phyloP scores from a whole-genome alignment of 345 rosid genomes.

The Eucalyptus lansdowneana region DNA sequence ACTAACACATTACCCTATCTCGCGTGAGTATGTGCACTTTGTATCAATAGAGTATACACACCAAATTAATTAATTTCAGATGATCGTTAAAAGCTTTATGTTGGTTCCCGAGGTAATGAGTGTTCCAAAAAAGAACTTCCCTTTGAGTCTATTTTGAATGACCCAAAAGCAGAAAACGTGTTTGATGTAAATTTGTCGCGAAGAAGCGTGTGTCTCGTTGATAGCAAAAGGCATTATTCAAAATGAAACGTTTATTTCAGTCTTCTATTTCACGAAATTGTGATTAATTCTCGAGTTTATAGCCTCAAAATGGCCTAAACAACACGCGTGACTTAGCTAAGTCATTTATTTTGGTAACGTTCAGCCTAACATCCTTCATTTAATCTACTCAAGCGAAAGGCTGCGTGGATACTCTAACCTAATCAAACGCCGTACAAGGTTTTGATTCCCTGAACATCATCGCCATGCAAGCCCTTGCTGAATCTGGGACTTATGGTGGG shows the following conservation, averaged over 20 bases:
- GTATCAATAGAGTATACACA: not conserved
- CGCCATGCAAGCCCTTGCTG: not conserved
- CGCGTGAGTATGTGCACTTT: not conserved
- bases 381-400: not conserved
- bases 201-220: too few relatives aligned
- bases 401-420: not conserved
- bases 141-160: not conserved
- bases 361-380: not conserved
- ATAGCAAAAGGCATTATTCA: too few relatives aligned
- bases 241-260: too few relatives aligned
- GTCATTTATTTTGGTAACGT: not conserved
- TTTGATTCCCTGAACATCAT: slow-evolving; percentile 1
- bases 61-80: not conserved
- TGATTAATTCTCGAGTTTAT: not conserved
- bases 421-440: not conserved
- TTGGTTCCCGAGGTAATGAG: not conserved
- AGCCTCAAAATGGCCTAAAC: not conserved
- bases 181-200: too few relatives aligned
- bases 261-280: not conserved
- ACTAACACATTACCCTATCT: not conserved
- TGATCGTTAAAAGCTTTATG: not conserved
- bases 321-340: not conserved
- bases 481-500: not conserved
- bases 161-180: too few relatives aligned
- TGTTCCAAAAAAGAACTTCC: not conserved